Percentiles rank a stretch among this genome's conserved stretches.
Evolutionary conservation across 495 filamentous ascomycete species (phyloP).

Genomic region (Penicillium simplicissimum): DNA sequence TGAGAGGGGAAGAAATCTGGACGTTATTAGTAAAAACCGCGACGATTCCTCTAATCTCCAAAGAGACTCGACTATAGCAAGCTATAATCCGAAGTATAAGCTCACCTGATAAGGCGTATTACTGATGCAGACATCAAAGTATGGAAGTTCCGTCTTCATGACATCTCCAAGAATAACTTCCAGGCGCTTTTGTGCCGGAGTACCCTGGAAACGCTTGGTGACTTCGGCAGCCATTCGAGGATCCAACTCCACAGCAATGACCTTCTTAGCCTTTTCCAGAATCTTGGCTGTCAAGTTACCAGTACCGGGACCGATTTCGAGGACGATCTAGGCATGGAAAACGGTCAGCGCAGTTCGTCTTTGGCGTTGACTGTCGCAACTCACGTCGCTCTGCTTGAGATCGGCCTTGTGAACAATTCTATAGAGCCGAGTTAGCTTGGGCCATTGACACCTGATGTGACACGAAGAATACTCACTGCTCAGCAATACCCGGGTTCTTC

Average conservation of each 20-base stretch:
- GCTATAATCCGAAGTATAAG: not conserved
- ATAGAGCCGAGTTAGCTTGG: not conserved
- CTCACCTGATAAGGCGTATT: constrained; percentile 86
- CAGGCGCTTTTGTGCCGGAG: constrained; percentile 73
- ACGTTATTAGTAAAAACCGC: not conserved
- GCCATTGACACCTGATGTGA: not conserved
- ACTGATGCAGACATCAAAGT: constrained; percentile 88
- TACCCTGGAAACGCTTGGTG: constrained; percentile 90
- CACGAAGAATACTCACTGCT: constrained; percentile 38
- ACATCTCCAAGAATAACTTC: constrained; percentile 90
- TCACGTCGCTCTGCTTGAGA: constrained; percentile 83
- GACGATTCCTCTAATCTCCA: not conserved
- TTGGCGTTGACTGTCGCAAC: not conserved
- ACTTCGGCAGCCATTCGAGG: constrained; percentile 96
- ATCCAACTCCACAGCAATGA: constrained; percentile 91
- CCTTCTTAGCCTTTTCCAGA: constrained; percentile 79
- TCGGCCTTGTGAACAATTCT: constrained; percentile 83
- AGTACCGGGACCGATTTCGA: constrained; percentile 77
- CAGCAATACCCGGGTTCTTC: constrained; percentile 91
- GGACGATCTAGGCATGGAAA: constrained; percentile 53
- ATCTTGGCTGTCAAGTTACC: constrained; percentile 90
- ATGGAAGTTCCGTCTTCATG: constrained; percentile 84
- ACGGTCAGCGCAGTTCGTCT: constrained; percentile 4
- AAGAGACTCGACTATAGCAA: not conserved
- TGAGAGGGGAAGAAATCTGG: constrained; percentile 85